phyloP scores from a whole-genome alignment of 2,329 filamentous ascomycete genomes.

The Cladosporium sp. region DNA sequence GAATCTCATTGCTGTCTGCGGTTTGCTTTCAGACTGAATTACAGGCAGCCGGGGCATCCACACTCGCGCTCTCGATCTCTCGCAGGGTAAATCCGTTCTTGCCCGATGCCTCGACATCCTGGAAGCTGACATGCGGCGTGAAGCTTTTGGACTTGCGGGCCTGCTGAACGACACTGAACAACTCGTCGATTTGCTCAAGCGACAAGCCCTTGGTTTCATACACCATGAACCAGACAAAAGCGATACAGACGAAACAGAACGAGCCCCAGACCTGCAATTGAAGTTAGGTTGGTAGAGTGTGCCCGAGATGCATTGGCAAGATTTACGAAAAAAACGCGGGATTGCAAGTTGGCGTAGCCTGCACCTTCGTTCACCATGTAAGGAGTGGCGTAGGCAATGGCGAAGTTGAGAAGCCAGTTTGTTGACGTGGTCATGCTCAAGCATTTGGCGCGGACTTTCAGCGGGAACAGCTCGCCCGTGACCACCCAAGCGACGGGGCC shows the following conservation, averaged over 20 bases:
- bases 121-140: constrained; percentile 25
- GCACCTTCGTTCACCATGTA: constrained; percentile 68
- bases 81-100: no score
- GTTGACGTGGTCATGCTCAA: constrained; percentile 21
- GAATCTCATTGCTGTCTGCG: no score
- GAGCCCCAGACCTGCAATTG: constrained; percentile 52
- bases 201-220: constrained; percentile 82
- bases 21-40: no score
- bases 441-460: constrained; percentile 44
- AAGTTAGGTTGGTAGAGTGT: no score
- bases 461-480: constrained; percentile 45
- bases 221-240: constrained; percentile 44
- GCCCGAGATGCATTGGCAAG: no score
- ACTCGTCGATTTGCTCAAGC: constrained; percentile 74
- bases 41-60: no score
- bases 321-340: constrained; percentile 57
- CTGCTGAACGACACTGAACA: constrained; percentile 59
- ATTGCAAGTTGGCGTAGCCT: constrained; percentile 58
- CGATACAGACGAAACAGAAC: constrained; percentile 41
- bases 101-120: background rate
- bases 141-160: constrained; percentile 54
- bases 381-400: constrained; percentile 27
- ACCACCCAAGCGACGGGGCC: constrained; percentile 41
- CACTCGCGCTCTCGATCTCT: no score
- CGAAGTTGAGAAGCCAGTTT: constrained; percentile 40